These are phyloP conservation scores for Fusarium sp. DNA, from an alignment of 2,329 filamentous ascomycete species.

Conservation along the genomic window DNA sequence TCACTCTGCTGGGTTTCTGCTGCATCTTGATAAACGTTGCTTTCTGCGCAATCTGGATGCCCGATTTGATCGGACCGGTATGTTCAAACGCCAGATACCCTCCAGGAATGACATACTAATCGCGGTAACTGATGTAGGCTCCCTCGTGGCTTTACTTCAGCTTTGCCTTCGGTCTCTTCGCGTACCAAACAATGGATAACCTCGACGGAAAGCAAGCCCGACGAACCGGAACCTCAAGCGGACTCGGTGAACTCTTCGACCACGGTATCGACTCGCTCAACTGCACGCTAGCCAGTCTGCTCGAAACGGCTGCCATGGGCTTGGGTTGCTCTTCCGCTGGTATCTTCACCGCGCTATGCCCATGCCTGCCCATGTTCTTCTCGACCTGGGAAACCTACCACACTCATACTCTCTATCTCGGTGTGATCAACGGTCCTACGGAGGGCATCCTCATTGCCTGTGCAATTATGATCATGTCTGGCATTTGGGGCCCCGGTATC, in stretches of 20 bases:
- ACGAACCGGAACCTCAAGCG: conserved; percentile 93
- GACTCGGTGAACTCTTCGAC: conserved; percentile 95
- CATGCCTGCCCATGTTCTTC: conserved; percentile 98
- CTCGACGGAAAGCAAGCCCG: conserved; percentile 98
- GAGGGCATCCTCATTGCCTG: conserved; percentile 94
- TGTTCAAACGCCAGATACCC: conserved; percentile 51
- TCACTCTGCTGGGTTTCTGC: conserved; percentile 93
- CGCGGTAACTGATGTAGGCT: conserved; percentile 63
- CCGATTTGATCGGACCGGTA: conserved; percentile 91
- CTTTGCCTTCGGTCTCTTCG: conserved; percentile 95
- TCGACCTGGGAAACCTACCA: conserved; percentile 99
- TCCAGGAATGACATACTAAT: conserved; percentile 20
- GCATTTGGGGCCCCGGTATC: conserved; percentile 87
- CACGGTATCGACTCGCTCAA: conserved; percentile 99
- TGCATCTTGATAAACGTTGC: conserved; percentile 90
- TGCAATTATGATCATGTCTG: conserved; percentile 85
- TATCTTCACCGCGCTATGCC: conserved; percentile 90
- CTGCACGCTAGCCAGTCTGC: conserved; percentile 90
- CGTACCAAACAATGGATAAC: conserved; percentile 99
- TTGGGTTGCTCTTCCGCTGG: conserved; percentile 86
- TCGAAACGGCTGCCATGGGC: conserved; percentile 94
- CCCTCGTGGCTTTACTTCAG: conserved; percentile 95
- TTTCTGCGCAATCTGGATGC: conserved; percentile 81
- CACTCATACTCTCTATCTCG: conserved; percentile 95
- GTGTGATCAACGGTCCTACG: conserved; percentile 96